Conservation (phyloP, 257 asterid genomes). For the Nicotiana attenuata region DNA sequence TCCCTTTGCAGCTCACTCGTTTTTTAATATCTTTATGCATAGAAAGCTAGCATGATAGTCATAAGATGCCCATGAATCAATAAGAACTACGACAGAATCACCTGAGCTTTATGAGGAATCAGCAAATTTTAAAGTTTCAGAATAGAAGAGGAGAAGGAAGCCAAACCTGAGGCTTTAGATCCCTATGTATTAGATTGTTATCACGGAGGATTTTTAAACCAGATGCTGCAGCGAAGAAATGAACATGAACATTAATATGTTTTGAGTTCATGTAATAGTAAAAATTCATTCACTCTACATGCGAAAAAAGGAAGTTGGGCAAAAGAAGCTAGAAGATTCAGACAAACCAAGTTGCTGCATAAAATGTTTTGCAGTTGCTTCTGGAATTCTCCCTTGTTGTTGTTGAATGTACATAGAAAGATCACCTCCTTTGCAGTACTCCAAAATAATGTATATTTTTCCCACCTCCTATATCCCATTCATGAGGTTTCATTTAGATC, state of each 20-base stretch:
- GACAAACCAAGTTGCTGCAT: conserved; percentile 83
- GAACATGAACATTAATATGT: conserved; percentile 11
- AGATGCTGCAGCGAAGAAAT: conserved; percentile 48
- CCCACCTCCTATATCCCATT: conserved; percentile 65
- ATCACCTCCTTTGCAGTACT: conserved; percentile 95
- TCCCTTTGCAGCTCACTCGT: not conserved
- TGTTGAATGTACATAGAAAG: conserved; percentile 68
- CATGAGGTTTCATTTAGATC: conserved; percentile 15
- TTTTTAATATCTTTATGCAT: not conserved
- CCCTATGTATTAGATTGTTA: conserved; percentile 84
- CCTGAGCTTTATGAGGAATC: not conserved
- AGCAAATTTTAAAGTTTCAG: not conserved
- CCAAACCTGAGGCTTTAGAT: conserved; percentile 91
- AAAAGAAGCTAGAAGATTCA: conserved; percentile 3
- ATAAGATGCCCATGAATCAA: conserved; percentile 5
- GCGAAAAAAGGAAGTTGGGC: not conserved
- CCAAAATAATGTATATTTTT: conserved; percentile 77
- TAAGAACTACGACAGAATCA: not conserved
- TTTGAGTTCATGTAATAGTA: not conserved
- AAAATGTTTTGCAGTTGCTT: conserved; percentile 81
- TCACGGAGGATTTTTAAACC: conserved; percentile 88
- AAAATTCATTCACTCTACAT: not conserved
- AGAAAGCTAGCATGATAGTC: not conserved
- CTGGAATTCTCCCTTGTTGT: conserved; percentile 69
- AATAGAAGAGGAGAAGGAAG: not conserved